A percentile compares a stretch with the other conserved stretches of the same genome.
Conservation (phyloP, 2,329 filamentous ascomycete species). For the Penicillium sp. region DNA sequence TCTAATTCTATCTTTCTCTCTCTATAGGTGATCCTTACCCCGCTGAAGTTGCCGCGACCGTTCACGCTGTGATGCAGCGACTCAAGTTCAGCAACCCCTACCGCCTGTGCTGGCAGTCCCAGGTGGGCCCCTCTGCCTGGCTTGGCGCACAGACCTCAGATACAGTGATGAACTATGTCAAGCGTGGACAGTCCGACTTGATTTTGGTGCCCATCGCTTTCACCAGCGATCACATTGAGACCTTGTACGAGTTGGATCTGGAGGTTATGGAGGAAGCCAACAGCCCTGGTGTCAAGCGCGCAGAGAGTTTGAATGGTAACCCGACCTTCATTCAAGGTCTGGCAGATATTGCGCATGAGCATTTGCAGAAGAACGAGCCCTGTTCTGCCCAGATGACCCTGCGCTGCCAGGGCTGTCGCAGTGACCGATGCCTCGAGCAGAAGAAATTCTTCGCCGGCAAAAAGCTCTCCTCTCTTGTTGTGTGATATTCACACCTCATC, state of each 20-base stretch:
- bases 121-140: conserved; percentile 95
- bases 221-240: conserved; percentile 99
- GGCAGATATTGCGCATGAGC: conserved; percentile 79
- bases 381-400: conserved; percentile 86
- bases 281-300: conserved; percentile 80
- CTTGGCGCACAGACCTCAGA: conserved; percentile 88
- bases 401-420: conserved; percentile 90
- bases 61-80: conserved; percentile 93
- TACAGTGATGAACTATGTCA: conserved; percentile 84
- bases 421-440: conserved; percentile 76
- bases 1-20: conserved; percentile 6
- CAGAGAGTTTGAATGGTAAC: conserved; percentile 88
- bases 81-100: conserved; percentile 88
- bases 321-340: conserved; percentile 87
- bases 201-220: conserved; percentile 94
- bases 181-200: conserved; percentile 88
- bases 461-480: conserved; percentile 34
- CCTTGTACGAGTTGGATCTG: conserved; percentile 87
- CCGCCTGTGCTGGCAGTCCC: conserved; percentile 94
- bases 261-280: conserved; percentile 86
- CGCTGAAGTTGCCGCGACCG: conserved; percentile 91
- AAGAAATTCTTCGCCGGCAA: conserved; percentile 65
- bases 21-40: conserved; percentile 82
- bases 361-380: conserved; percentile 68
- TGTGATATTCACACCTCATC: conserved; percentile 6